Base-by-base conservation (phyloP, 2,329 filamentous ascomycete genomes). In the Stromatinia cepivora region DNA sequence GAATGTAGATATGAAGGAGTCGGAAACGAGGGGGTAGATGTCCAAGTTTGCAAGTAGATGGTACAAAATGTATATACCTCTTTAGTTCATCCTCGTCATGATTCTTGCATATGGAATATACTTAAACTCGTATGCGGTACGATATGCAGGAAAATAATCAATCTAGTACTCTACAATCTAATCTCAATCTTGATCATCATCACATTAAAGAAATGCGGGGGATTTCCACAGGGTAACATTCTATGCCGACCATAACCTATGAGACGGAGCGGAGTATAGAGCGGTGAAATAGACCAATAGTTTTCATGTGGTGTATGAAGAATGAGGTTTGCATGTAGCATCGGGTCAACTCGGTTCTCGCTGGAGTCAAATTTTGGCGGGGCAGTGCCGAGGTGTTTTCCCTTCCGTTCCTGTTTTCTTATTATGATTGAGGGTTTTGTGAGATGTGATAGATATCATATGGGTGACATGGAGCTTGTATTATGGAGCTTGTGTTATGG, bases 371-470 rank as follows among this genome's bases (percentile, higher is more conserved):
- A 15, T 46, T 61, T 46, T 61, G 57, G 57, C 13, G 31, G 46
- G 59, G 59, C 28, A 36, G 17, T 39, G 59, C 46, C 31, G 46
- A 36, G 46, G 45, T 45, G 45, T 50, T 22, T n/a, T 36, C 4
- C 11, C 17, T 50, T 36, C 20, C 28, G 46, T 63, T 50, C 13
- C 45, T 63, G 31, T 34, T 22, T 22, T 15, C 31, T 50, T 34
- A 7, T 57, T 7, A 10, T 50, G 8, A 6, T 36, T 20, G 22
- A 42, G 36, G n/a, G 13, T 39, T 62, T 52, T 63, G 31, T 52
- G 61, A 52, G 46, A 63, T 63, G 46, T 63, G 61, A 63, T 39
- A 52, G 61, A 28, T 39, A 39, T 52, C 46, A 52, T 52, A 39
- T 50, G 45, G 59, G 28, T 36, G 25, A 45, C 59, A 63, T 50